Evolutionary conservation across 139 green algal species (phyloP).

Genomic region (Micromonas commoda): DNA sequence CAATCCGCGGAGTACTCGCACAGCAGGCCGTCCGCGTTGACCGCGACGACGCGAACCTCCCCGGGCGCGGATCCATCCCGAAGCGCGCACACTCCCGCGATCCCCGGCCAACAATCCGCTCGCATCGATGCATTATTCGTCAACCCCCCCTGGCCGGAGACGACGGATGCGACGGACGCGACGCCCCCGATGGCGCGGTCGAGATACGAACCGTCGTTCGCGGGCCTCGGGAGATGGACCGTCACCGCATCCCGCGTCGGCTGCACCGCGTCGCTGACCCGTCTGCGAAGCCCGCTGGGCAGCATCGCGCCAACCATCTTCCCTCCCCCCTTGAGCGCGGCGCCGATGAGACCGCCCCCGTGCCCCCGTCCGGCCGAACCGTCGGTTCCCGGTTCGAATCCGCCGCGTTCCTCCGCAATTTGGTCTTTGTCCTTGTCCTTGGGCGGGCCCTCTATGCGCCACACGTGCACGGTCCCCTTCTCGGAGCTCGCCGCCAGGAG

Average conservation of each 20-base stretch:
- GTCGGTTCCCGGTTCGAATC: not conserved
- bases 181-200: not conserved
- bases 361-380: not conserved
- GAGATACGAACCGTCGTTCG: too few species aligned
- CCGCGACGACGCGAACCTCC: not conserved
- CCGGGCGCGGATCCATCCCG: not conserved
- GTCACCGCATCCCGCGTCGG: too few species aligned
- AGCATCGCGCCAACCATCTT: too few species aligned
- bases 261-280: too few species aligned
- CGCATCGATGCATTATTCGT: too few species aligned
- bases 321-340: constrained; percentile 1
- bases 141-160: not conserved
- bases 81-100: not conserved
- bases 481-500: constrained; percentile 83
- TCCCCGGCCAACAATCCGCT: too few species aligned
- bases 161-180: not conserved
- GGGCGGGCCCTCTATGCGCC: constrained; percentile 31
- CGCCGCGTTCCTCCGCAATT: not conserved
- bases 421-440: not conserved
- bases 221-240: too few species aligned
- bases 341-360: not conserved
- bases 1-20: not conserved
- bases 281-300: too few species aligned
- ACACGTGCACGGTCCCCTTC: constrained; percentile 80
- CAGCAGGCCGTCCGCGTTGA: not conserved